Evolutionary conservation across 148 eudicot genomes (phyloP).

Genomic region (Rhododendron ferrugineum): DNA sequence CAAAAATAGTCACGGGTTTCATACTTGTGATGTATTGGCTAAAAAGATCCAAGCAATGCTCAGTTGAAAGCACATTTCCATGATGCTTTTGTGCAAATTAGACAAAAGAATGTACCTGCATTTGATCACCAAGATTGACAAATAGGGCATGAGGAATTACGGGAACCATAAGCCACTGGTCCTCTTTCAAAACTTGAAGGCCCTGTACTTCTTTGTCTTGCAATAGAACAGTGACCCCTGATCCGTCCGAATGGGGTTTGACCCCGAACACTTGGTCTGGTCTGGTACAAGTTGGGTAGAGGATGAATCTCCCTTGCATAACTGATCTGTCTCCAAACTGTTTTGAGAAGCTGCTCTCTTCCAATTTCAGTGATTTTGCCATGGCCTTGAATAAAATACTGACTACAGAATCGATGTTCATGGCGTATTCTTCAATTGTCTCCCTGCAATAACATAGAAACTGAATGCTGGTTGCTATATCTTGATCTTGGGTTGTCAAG

Average conservation of each 20-base stretch:
- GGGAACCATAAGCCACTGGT: conserved; percentile 38
- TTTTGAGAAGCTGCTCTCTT: conserved; percentile 16
- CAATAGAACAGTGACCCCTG: conserved; percentile 30
- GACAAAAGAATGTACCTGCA: conserved; percentile 19
- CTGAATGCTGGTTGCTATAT: neutral
- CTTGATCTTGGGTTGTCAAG: neutral
- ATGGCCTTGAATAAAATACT: conserved; percentile 22
- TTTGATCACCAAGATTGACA: conserved; percentile 36
- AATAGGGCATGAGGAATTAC: conserved; percentile 36
- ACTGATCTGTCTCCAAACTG: conserved; percentile 23
- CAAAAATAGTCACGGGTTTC: too few relatives aligned
- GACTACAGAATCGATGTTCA: conserved; percentile 11
- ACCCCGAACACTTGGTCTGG: conserved; percentile 33
- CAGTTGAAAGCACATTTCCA: neutral
- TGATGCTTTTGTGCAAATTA: neutral
- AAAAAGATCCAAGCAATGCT: neutral
- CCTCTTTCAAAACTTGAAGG: conserved; percentile 44
- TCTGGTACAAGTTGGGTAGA: conserved; percentile 28
- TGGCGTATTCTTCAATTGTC: conserved; percentile 25
- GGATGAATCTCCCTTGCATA: conserved; percentile 26
- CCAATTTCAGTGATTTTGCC: conserved; percentile 23
- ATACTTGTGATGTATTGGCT: neutral
- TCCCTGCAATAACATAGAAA: conserved; percentile 18
- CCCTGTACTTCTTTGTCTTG: conserved; percentile 38
- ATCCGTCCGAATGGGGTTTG: conserved; percentile 38